Percentiles rank a stretch among this genome's conserved stretches.
Evolutionary conservation across 306 rosid species (phyloP).

Genomic region (Comarum palustre): DNA sequence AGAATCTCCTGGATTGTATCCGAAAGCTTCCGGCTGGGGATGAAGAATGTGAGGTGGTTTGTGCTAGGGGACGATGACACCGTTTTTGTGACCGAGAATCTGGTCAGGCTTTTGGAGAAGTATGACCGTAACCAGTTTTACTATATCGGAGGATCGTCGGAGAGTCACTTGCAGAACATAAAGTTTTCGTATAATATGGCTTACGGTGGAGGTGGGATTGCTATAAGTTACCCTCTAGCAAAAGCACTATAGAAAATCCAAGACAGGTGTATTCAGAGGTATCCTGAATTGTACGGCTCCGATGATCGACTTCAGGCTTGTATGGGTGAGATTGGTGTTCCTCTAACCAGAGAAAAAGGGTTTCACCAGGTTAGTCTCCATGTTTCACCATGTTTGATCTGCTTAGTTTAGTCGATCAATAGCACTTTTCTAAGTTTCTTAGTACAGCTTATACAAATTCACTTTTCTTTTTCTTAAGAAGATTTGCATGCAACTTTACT

Average conservation of each 20-base stretch:
- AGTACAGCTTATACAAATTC: background rate
- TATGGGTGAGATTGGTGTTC: conserved; percentile 78
- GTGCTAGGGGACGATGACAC: conserved; percentile 86
- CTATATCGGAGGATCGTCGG: conserved; percentile 65
- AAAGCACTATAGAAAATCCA: conserved; percentile 58
- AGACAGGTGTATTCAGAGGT: conserved; percentile 59
- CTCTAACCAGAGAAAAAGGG: conserved; percentile 66
- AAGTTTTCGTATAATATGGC: conserved; percentile 70
- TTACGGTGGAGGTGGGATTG: conserved; percentile 74
- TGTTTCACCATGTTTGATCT: background rate
- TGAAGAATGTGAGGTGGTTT: conserved; percentile 61
- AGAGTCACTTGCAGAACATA: conserved; percentile 69
- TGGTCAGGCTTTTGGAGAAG: conserved; percentile 52
- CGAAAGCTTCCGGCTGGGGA: conserved; percentile 45
- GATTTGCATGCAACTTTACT: too few relatives aligned
- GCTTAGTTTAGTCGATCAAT: background rate
- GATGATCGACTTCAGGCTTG: conserved; percentile 80
- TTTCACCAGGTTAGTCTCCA: conserved; percentile 61
- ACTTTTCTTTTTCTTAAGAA: background rate
- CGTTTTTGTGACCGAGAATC: conserved; percentile 50
- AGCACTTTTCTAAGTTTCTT: background rate
- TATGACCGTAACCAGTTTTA: conserved; percentile 61
- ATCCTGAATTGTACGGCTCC: conserved; percentile 60
- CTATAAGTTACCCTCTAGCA: conserved; percentile 63
- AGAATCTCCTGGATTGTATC: conserved; percentile 66